These are phyloP conservation scores for Carex parvula DNA, from an alignment of 176 grass and related monocot species.

Conservation along the genomic window DNA sequence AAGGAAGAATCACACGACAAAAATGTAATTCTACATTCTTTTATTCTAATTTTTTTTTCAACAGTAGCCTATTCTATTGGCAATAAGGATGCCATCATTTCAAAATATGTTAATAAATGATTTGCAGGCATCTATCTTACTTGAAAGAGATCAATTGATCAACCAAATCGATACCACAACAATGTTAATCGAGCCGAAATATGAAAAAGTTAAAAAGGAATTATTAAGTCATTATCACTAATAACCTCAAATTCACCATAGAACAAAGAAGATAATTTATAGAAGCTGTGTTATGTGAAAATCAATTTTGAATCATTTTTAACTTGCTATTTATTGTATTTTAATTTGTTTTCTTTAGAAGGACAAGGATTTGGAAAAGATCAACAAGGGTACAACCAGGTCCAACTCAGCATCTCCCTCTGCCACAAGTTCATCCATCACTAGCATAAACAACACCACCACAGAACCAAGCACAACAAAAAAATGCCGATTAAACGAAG, in stretches of 20 bases:
- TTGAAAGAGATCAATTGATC: not conserved
- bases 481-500: not conserved
- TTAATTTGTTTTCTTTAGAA: not conserved
- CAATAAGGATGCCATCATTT: not conserved
- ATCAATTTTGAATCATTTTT: not conserved
- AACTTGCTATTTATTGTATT: not conserved
- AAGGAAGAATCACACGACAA: conserved; percentile 6
- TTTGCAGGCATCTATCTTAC: not conserved
- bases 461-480: not conserved
- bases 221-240: not conserved
- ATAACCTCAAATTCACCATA: not conserved
- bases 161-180: not conserved
- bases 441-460: not conserved
- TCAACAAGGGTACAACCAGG: not conserved
- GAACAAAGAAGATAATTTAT: not conserved
- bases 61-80: not conserved
- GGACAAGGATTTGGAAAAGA: conserved; percentile 16
- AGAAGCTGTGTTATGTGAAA: not conserved
- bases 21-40: conserved; percentile 16
- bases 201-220: not conserved
- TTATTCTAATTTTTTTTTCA: not conserved
- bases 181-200: not conserved
- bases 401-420: conserved; percentile 3
- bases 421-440: not conserved
- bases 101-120: not conserved